phyloP scores from a whole-genome alignment of 495 filamentous ascomycete species.

The Platismatia glauca region DNA sequence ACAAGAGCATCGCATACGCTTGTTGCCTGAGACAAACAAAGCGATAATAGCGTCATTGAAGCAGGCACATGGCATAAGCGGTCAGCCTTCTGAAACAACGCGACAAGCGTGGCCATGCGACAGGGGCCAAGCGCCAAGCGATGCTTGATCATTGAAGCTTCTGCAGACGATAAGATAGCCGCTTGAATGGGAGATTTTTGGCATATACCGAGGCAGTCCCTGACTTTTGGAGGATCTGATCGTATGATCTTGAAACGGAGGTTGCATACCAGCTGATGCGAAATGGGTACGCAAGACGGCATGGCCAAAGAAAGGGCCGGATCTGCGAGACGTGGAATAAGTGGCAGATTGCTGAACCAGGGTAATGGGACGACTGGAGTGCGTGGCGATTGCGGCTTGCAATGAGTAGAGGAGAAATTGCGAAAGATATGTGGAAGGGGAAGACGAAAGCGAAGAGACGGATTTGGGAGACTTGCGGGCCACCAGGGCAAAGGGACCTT shows the following conservation, averaged over 20 bases:
- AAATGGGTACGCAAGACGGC: neutral
- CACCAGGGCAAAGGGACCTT: too few relatives aligned
- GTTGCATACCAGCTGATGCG: neutral
- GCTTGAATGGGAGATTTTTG: neutral
- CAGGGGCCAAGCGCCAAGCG: neutral
- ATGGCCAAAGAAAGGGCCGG: too few relatives aligned
- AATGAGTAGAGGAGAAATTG: neutral
- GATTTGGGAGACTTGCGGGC: neutral
- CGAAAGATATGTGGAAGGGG: neutral
- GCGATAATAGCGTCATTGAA: conserved; percentile 1
- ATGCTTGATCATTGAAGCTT: neutral
- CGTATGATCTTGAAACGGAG: neutral
- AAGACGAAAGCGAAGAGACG: neutral
- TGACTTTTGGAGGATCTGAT: neutral
- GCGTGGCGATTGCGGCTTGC: neutral
- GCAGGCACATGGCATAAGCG: neutral
- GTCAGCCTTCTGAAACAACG: neutral
- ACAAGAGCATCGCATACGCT: neutral
- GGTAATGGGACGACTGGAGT: too few relatives aligned
- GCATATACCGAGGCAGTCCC: neutral
- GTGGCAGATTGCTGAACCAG: neutral
- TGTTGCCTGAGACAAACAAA: neutral
- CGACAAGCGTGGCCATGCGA: neutral
- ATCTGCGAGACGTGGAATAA: neutral
- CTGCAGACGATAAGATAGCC: neutral